phyloP scores from a whole-genome alignment of 2,329 filamentous ascomycete genomes.

The Ampelomyces quisqualis region DNA sequence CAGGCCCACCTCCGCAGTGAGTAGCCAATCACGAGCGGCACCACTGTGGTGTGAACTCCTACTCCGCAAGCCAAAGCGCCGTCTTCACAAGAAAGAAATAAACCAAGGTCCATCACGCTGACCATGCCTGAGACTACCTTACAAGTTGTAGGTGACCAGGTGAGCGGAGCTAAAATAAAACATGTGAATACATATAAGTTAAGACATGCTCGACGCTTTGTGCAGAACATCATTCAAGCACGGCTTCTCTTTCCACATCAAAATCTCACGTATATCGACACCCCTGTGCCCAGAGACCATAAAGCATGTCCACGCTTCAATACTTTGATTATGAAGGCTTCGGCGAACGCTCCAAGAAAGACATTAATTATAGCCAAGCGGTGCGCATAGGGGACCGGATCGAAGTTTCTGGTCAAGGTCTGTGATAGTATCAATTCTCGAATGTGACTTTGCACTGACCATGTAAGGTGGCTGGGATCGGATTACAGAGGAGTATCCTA shows the following conservation, averaged over 20 bases:
- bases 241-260: not conserved
- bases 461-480: constrained; percentile 29
- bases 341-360: constrained; percentile 21
- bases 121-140: not conserved
- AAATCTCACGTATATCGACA: not conserved
- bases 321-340: constrained; percentile 31
- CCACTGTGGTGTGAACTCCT: not conserved
- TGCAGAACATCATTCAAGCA: not conserved
- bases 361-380: constrained; percentile 28
- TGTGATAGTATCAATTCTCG: not conserved
- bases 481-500: constrained; percentile 22
- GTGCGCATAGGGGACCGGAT: constrained; percentile 29
- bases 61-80: constrained; percentile 1
- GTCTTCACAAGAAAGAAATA: too few relatives aligned
- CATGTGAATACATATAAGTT: not conserved
- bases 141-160: not conserved
- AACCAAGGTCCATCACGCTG: too few relatives aligned
- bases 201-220: too few relatives aligned
- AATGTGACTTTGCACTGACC: not conserved
- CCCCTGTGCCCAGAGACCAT: not conserved
- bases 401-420: constrained; percentile 33
- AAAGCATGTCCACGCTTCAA: constrained; percentile 23
- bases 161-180: too few relatives aligned
- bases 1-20: not conserved
- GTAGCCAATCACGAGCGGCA: not conserved